A percentile compares a stretch with the other conserved stretches of the same genome.
Conservation (phyloP, 305 asterid genomes). For the Monarda citriodora region DNA sequence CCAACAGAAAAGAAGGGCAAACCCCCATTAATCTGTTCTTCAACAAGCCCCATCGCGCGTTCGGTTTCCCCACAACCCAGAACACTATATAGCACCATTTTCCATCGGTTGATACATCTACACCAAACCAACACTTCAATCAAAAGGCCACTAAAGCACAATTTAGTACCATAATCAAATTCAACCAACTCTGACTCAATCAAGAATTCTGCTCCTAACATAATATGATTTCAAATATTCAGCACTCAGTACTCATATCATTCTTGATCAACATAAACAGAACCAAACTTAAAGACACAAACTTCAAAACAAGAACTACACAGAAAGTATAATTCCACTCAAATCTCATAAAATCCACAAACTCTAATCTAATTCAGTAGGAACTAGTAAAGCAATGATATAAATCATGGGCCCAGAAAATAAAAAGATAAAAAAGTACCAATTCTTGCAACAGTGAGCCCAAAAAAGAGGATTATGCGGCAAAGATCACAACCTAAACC, state of each 20-base stretch:
- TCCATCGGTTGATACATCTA: conserved; percentile 94
- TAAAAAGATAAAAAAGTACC: conserved; percentile 31
- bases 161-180: not conserved
- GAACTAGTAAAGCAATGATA: not conserved
- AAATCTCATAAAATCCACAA: not conserved
- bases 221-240: not conserved
- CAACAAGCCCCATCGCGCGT: conserved; percentile 75
- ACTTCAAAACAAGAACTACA: not conserved
- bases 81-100: conserved; percentile 98
- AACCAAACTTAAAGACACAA: not conserved
- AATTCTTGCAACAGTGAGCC: conserved; percentile 63
- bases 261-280: conserved; percentile 1
- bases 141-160: no score
- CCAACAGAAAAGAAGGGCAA: conserved; percentile 74
- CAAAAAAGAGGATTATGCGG: conserved; percentile 83
- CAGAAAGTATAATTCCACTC: not conserved
- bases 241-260: not conserved
- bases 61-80: conserved; percentile 71
- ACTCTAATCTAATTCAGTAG: not conserved
- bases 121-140: conserved; percentile 11
- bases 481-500: conserved; percentile 92
- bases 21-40: conserved; percentile 85
- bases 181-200: not conserved
- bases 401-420: not conserved
- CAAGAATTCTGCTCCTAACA: not conserved